phyloP scores from a whole-genome alignment of 139 green algal genomes.

The Tetraselmis chui region DNA sequence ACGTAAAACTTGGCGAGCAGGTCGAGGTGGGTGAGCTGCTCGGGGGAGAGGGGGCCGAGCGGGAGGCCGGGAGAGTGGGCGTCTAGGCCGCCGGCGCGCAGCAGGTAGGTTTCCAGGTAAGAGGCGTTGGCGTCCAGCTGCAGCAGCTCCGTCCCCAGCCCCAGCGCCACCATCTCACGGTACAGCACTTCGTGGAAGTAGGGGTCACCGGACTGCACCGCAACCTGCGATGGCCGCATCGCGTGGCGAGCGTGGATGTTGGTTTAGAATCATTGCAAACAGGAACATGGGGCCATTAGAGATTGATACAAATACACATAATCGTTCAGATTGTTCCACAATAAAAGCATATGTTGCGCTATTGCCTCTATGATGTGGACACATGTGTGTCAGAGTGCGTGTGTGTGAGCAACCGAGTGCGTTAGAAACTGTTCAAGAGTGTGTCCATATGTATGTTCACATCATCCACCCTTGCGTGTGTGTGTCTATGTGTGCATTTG shows the following conservation, averaged over 20 bases:
- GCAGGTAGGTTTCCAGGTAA: conserved; percentile 52
- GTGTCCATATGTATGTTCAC: too few species aligned
- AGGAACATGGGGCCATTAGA: conserved; percentile 2
- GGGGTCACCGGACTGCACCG: conserved; percentile 26
- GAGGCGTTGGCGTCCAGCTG: conserved; percentile 18
- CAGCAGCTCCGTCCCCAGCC: conserved; percentile 35
- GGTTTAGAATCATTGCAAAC: background rate
- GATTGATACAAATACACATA: too few species aligned
- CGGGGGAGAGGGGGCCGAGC: conserved; percentile 16
- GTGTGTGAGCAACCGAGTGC: too few species aligned
- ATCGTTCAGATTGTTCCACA: background rate
- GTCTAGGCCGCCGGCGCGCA: conserved; percentile 33
- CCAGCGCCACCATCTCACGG: conserved; percentile 33
- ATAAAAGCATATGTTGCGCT: background rate
- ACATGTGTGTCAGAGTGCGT: too few species aligned
- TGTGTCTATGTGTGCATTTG: too few species aligned
- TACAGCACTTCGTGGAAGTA: conserved; percentile 52
- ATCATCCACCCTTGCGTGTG: too few species aligned
- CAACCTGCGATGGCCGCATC: conserved; percentile 8
- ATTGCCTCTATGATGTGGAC: conserved; percentile 17
- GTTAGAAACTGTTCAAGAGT: too few species aligned
- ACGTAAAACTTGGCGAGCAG: conserved; percentile 58
- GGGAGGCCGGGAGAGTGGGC: background rate
- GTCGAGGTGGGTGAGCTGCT: conserved; percentile 23
- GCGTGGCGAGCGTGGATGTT: background rate